These are phyloP conservation scores for Morella rubra DNA, from an alignment of 306 rosid genomes.

Conservation along the genomic window DNA sequence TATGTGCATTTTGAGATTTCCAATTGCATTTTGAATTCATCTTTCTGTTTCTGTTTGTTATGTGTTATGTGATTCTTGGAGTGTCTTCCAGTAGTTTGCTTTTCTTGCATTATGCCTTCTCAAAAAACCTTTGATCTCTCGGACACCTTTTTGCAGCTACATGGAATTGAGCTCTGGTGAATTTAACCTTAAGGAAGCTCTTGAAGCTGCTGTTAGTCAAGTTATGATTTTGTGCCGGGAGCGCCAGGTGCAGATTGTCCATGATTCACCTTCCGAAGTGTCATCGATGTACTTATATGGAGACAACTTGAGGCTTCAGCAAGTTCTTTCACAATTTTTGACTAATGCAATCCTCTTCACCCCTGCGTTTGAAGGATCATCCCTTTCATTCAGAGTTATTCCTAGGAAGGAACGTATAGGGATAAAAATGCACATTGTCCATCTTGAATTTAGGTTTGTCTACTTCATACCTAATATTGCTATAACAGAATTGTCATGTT, in stretches of 20 bases:
- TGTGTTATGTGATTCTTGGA: not conserved
- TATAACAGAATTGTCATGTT: not conserved
- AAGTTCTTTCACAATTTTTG: constrained; percentile 40
- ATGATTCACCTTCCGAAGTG: constrained; percentile 35
- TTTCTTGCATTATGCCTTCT: not conserved
- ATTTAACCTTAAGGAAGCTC: constrained; percentile 41
- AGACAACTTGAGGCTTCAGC: constrained; percentile 47
- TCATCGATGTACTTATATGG: constrained; percentile 40
- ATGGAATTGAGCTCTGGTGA: constrained; percentile 35
- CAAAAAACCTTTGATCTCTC: constrained; percentile 11
- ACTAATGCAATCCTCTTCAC: constrained; percentile 30
- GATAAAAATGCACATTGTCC: constrained; percentile 38
- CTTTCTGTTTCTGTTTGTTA: not conserved
- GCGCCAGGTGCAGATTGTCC: constrained; percentile 31
- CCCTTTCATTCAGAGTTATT: constrained; percentile 20
- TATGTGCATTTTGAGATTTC: not conserved
- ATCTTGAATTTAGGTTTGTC: constrained; percentile 40
- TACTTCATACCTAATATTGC: too few relatives aligned
- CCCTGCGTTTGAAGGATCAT: constrained; percentile 31
- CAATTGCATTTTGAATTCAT: not conserved
- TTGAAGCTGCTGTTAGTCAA: constrained; percentile 36
- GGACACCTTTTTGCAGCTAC: constrained; percentile 28
- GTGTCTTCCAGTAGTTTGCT: not conserved
- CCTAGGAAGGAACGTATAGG: constrained; percentile 41
- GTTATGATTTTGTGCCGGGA: constrained; percentile 39